Percentiles rank a stretch among this genome's conserved stretches.
Evolutionary conservation across 1,139 yeast genomes (phyloP).

Genomic region (Lodderomyces parapsilosis): DNA sequence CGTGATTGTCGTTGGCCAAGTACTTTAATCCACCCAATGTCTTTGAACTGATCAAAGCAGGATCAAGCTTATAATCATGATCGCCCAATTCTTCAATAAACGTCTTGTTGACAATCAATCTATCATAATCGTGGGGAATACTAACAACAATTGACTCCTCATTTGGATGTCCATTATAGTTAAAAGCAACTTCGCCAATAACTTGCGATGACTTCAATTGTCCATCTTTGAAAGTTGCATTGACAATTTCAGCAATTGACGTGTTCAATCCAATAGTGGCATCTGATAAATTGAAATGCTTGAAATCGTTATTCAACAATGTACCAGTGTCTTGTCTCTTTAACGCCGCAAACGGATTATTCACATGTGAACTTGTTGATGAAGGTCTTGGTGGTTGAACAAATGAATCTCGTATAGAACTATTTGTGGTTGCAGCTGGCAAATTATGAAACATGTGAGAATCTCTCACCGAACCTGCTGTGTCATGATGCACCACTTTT

Average conservation of each 20-base stretch:
- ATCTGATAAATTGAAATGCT: slow-evolving; percentile 38
- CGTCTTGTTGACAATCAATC: slow-evolving; percentile 42
- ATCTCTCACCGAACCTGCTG: slow-evolving; percentile 8
- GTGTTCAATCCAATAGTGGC: slow-evolving; percentile 58
- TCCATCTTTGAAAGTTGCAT: slow-evolving; percentile 72
- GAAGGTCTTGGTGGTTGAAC: slow-evolving; percentile 4
- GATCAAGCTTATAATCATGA: slow-evolving; percentile 27
- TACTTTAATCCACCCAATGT: slow-evolving; percentile 78
- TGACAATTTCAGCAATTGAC: slow-evolving; percentile 78
- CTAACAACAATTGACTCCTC: slow-evolving; percentile 22
- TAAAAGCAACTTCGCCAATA: slow-evolving; percentile 79
- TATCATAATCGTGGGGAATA: slow-evolving; percentile 34
- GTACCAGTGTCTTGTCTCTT: slow-evolving; percentile 36
- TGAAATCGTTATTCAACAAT: slow-evolving; percentile 36
- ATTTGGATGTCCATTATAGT: slow-evolving; percentile 33
- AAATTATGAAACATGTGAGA: slow-evolving; percentile 49
- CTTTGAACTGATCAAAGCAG: slow-evolving; percentile 46
- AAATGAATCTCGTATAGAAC: slow-evolving; percentile 19
- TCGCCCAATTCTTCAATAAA: slow-evolving; percentile 37
- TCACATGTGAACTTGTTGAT: slow-evolving; percentile 31
- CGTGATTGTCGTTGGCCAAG: slow-evolving; percentile 44
- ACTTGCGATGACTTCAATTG: slow-evolving; percentile 54
- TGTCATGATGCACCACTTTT: slow-evolving; percentile 47
- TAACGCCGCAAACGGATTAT: slow-evolving; percentile 11
- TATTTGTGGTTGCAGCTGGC: slow-evolving; percentile 39